A percentile compares a stretch with the other conserved stretches of the same genome.
phyloP scores from a whole-genome alignment of 75 land plant species.

The Sequoiadendron giganteum region DNA sequence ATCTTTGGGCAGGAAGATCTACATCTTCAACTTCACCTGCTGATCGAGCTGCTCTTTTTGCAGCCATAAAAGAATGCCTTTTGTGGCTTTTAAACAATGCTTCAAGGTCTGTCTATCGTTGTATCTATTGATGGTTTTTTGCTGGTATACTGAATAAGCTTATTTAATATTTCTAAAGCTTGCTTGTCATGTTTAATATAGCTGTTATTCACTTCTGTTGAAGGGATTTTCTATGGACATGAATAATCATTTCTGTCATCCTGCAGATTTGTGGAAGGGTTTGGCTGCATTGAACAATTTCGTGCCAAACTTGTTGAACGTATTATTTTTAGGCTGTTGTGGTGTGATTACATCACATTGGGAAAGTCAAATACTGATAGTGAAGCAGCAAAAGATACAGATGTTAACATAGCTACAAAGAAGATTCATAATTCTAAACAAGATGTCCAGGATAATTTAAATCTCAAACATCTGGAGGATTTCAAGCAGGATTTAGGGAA shows the following conservation, averaged over 20 bases:
- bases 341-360: slow-evolving; percentile 54
- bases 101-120: slow-evolving; percentile 50
- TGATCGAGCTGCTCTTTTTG: slow-evolving; percentile 54
- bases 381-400: neutral
- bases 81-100: slow-evolving; percentile 71
- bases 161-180: neutral
- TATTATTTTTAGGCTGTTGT: slow-evolving; percentile 61
- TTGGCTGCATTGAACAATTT: slow-evolving; percentile 22
- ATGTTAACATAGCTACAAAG: neutral
- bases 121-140: neutral
- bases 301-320: slow-evolving; percentile 37
- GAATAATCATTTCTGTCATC: neutral
- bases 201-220: neutral
- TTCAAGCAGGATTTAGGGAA: slow-evolving; percentile 59
- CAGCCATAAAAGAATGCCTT: slow-evolving; percentile 76
- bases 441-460: slow-evolving; percentile 11
- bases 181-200: neutral
- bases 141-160: neutral
- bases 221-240: neutral
- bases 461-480: slow-evolving; percentile 25
- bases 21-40: slow-evolving; percentile 18
- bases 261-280: slow-evolving; percentile 50
- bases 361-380: slow-evolving; percentile 16
- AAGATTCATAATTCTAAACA: neutral
- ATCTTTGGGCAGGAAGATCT: slow-evolving; percentile 77